Evolutionary conservation across 495 filamentous ascomycete species (phyloP).

Genomic region (Aspergillus saccharolyticus): DNA sequence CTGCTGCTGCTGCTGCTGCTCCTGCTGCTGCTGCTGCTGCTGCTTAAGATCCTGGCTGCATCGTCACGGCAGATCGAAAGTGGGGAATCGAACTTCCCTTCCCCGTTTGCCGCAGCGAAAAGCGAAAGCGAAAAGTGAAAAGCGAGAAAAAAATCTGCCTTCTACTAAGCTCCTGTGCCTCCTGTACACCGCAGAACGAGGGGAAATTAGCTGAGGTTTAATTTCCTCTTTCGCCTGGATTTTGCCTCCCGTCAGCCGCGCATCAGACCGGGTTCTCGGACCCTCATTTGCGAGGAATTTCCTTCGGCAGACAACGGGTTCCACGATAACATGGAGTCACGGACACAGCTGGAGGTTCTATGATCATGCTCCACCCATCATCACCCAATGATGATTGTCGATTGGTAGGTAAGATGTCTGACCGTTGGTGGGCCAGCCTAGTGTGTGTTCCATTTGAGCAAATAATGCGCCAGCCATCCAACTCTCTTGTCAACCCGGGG

Average conservation of each 20-base stretch:
- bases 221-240: background rate
- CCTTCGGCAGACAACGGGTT: background rate
- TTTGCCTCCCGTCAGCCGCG: background rate
- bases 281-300: background rate
- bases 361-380: constrained; percentile 3
- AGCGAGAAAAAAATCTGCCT: no score
- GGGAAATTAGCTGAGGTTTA: constrained; percentile 1
- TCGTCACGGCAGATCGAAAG: constrained; percentile 6
- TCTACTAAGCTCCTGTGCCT: background rate
- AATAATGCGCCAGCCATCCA: constrained; percentile 4
- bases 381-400: constrained; percentile 7
- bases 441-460: background rate
- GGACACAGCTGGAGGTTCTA: no score
- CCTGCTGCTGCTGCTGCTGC: background rate
- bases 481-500: background rate
- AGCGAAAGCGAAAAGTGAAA: no score
- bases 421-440: constrained; percentile 13
- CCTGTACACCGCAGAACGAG: background rate
- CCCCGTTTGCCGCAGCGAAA: background rate
- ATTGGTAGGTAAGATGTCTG: background rate
- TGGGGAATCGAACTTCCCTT: constrained; percentile 1
- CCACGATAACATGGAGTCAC: background rate
- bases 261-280: background rate
- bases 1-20: background rate
- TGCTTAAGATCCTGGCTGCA: constrained; percentile 8